Base-by-base conservation (phyloP, 108 stramenopile species). In the Epithemia pelagica region DNA sequence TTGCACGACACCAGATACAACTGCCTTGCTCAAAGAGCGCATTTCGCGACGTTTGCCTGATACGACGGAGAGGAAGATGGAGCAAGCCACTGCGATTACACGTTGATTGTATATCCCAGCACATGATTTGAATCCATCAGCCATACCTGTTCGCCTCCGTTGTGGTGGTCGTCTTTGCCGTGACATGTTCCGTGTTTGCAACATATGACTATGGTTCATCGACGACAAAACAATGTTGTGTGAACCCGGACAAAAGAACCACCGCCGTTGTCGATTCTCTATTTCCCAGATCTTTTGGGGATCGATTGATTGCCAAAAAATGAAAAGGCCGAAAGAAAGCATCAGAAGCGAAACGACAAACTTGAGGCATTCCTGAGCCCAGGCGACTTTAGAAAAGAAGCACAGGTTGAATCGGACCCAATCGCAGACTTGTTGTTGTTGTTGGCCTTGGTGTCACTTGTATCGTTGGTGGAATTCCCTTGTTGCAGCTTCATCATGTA, bases 401-500 rank as follows among this genome's bases (percentile, higher is more conserved):
- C 23, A 3, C 27, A 32, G 32, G 20, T 25, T 19, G 59, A 60
- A 1, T 60, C 59, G 1, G 59, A 19, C 21, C 26, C 21, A 24
- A 54, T 66, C 7, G 65, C 65, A 8, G 65, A 66, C 30, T 26
- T 66, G 15, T 46, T 46, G 15, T 46, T 46, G 10, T 5, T 15
- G 10, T 61, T 64, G 33, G 21, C n/a, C n/a, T n/a, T n/a, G n/a
- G n/a, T n/a, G n/a, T n/a, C n/a, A n/a, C n/a, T n/a, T n/a, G n/a
- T n/a, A n/a, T 29, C 26, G 21, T 7, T 2, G 32, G 37, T 29
- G n/a, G 24, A 19, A 80, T 70, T 32, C 83, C 79, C 80, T 15
- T 64, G 59, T 65, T 76, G 54, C 15, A 5, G 37, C 15, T 46
- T 5, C 60, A 86, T 61, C 79, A 93, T 75, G 61, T 87, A 78